Conservation (phyloP, 768 basidiomycete species). For the Naematelia encephala region DNA sequence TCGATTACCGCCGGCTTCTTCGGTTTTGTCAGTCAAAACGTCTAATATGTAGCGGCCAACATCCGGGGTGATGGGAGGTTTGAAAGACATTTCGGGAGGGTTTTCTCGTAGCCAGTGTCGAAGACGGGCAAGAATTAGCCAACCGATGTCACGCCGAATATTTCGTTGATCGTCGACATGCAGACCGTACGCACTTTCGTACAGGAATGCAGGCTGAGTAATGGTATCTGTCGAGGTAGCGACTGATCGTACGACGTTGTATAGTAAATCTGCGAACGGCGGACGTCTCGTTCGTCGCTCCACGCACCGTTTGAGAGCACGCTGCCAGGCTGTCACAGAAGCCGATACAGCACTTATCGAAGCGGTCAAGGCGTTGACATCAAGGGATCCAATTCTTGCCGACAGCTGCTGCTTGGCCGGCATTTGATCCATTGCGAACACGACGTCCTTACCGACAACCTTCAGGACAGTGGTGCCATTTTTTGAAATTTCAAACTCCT, state of each 20-base stretch:
- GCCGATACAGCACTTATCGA: constrained; percentile 4
- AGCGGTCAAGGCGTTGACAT: constrained; percentile 20
- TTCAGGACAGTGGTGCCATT: not conserved
- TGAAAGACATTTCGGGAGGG: constrained; percentile 18
- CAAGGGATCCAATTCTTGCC: not conserved
- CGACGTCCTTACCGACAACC: not conserved
- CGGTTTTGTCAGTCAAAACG: not conserved
- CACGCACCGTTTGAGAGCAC: not conserved
- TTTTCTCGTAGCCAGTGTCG: constrained; percentile 62
- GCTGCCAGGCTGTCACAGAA: constrained; percentile 16
- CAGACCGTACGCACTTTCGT: constrained; percentile 33
- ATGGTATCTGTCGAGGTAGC: not conserved
- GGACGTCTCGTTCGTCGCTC: not conserved
- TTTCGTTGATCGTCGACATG: constrained; percentile 37
- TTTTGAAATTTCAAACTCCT: not conserved
- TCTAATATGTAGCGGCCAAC: not conserved
- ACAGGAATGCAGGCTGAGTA: constrained; percentile 13
- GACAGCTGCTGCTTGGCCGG: not conserved
- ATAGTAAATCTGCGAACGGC: constrained; percentile 12
- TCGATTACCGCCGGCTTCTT: constrained; percentile 21
- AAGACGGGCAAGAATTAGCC: constrained; percentile 75
- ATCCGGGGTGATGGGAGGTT: not conserved
- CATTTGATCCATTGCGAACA: not conserved
- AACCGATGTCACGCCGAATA: constrained; percentile 57
- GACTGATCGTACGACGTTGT: constrained; percentile 12